Evolutionary conservation across 2,329 filamentous ascomycete genomes (phyloP).

Genomic region (Colletotrichum noveboracense): DNA sequence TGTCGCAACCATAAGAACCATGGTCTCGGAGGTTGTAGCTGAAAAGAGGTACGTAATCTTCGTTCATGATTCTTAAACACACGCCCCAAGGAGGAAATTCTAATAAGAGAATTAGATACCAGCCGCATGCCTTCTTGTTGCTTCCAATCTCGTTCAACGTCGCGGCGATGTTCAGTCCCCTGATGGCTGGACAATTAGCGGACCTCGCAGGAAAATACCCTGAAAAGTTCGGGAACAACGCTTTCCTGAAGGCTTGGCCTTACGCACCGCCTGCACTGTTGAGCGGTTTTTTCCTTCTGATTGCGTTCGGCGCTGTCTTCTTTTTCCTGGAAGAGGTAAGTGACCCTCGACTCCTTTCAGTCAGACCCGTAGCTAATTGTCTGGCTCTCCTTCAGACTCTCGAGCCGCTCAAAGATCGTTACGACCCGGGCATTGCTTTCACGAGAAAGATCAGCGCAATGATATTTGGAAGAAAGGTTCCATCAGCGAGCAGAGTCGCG

Average conservation of each 20-base stretch:
- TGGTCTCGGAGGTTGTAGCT: conserved; percentile 6
- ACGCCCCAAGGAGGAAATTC: neutral
- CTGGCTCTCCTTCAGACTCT: neutral
- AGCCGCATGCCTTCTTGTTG: neutral
- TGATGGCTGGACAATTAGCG: neutral
- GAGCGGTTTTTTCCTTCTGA: neutral
- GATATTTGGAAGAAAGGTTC: neutral
- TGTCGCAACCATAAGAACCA: neutral
- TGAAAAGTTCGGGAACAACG: neutral
- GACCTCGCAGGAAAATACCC: conserved; percentile 5
- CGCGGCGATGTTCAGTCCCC: neutral
- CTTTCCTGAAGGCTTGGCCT: neutral
- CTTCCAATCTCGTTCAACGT: conserved; percentile 3
- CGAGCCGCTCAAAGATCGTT: neutral
- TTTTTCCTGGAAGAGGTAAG: conserved; percentile 4
- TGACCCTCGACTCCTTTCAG: neutral
- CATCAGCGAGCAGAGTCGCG: neutral
- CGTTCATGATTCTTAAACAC: rapidly evolving
- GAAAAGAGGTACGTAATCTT: neutral
- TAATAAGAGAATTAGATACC: neutral
- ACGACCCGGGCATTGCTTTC: neutral
- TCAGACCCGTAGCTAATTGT: neutral
- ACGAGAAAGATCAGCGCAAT: neutral
- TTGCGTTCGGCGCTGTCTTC: neutral
- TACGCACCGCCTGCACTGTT: neutral